Percentiles rank a stretch among this genome's conserved stretches.
phyloP scores from a whole-genome alignment of 129 eudicot genomes.

The Ambrosia trifida region DNA sequence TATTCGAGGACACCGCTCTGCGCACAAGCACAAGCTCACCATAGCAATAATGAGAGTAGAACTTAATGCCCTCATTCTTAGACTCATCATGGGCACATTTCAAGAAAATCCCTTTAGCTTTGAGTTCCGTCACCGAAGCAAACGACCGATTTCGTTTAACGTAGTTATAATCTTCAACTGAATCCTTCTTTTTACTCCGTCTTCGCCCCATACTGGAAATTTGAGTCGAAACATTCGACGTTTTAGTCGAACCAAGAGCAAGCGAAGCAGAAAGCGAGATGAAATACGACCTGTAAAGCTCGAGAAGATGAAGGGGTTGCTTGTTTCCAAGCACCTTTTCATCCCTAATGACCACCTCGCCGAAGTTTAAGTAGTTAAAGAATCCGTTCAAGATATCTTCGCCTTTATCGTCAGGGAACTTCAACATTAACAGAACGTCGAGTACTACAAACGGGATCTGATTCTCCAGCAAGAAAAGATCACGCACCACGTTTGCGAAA shows the following conservation, averaged over 20 bases:
- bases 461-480: constrained; percentile 38
- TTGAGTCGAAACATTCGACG: no score
- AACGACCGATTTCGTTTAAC: constrained; percentile 26
- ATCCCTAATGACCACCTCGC: constrained; percentile 11
- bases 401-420: not conserved
- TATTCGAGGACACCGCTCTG: constrained; percentile 3
- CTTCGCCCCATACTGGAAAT: no score
- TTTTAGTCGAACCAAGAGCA: no score
- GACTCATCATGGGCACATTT: constrained; percentile 6
- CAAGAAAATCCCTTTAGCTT: constrained; percentile 1
- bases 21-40: constrained; percentile 19
- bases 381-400: no score
- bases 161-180: not conserved
- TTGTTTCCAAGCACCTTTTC: constrained; percentile 17
- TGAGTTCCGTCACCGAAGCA: constrained; percentile 32
- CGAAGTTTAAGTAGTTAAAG: constrained; percentile 7
- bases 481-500: constrained; percentile 15
- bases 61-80: constrained; percentile 22
- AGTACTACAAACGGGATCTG: constrained; percentile 36
- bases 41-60: constrained; percentile 9
- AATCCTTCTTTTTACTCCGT: no score
- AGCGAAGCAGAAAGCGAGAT: no score
- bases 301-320: no score
- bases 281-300: no score
- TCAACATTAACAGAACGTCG: constrained; percentile 16